Base-by-base conservation (phyloP, 2,329 filamentous ascomycete genomes). In the Sarocladiaceae sp. region DNA sequence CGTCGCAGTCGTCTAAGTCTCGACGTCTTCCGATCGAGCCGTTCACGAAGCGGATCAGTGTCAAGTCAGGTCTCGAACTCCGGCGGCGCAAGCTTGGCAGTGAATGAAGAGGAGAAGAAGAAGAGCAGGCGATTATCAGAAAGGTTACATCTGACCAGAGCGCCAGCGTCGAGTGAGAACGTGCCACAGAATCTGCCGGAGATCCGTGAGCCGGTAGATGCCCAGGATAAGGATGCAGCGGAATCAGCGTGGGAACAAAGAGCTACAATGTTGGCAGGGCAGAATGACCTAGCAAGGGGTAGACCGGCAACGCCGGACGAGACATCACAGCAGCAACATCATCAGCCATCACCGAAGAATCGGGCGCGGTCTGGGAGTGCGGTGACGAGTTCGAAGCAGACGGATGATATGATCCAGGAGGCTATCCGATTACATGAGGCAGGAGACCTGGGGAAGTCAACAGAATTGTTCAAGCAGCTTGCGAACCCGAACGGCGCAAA, bases 381-480 rank as follows among this genome's bases (percentile, higher is more conserved):
- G 22, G 54, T 56, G 10, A 73, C 80, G 31, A 78, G 74, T 51
- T 75, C 74, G 46, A 74, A 79, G 63, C 70, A 71, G 53, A 78
- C 79, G 51, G 82, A 86, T 64, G 77, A 80, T 54, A 85, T 89
- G 68, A 96, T 99, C 54, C 93, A 97, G 70, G 86, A 95, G 71
- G 94, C 94, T n/a, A 99, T 99, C 65, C 81, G 87, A 55, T 76
- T 97, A 57, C 94, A 99, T 66, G 94, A 99, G 70, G 78, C 76
- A 44, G 93, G 93, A 53, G 80, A 94, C 55, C 78, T 96, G 53
- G 82, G 84, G 62, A 72, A 77, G 62, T 94, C 91, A 51, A 97
- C 94, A n/a, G 74, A 76, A 50, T 82, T 97, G 70, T 99, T 99
- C 71, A 88, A 84, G 25, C 76, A 78, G 55, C 76, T 99, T 59